phyloP scores from a whole-genome alignment of 2,329 filamentous ascomycete species.

The Fusarium praegraminearum region DNA sequence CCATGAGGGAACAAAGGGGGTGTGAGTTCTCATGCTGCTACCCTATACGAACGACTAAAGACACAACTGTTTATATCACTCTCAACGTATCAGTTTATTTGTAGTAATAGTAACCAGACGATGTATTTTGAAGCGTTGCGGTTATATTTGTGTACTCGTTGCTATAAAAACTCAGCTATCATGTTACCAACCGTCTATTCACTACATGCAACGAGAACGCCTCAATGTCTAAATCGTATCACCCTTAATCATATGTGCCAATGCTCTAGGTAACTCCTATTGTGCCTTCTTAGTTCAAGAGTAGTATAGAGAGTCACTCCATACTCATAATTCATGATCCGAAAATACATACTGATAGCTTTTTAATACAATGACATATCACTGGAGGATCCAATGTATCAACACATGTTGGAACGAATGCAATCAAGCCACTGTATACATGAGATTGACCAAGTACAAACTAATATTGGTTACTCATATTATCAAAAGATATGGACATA shows the following conservation, averaged over 20 bases:
- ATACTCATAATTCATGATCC: not conserved
- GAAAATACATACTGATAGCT: not conserved
- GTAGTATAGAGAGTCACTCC: too few relatives aligned
- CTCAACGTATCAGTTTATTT: not conserved
- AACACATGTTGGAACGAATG: not conserved
- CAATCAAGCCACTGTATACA: not conserved
- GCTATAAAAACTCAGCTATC: not conserved
- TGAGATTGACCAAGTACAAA: not conserved
- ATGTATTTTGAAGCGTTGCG: too few relatives aligned
- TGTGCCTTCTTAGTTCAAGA: too few relatives aligned
- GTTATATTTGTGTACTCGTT: accelerated
- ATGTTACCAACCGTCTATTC: not conserved
- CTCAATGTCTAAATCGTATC: not conserved
- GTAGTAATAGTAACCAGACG: not conserved
- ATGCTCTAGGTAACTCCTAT: too few relatives aligned
- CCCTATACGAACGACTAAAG: not conserved
- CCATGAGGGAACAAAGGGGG: not conserved
- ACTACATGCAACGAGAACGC: not conserved
- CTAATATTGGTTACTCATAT: not conserved
- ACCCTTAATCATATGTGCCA: too few relatives aligned
- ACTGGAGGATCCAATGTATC: not conserved
- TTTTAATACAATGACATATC: not conserved
- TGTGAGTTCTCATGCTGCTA: not conserved
- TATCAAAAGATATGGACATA: not conserved
- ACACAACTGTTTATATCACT: not conserved